A percentile compares a stretch with the other conserved stretches of the same genome.
Evolutionary conservation across 139 green algal genomes (phyloP).

Genomic region (Tetradesmus obliquus): DNA sequence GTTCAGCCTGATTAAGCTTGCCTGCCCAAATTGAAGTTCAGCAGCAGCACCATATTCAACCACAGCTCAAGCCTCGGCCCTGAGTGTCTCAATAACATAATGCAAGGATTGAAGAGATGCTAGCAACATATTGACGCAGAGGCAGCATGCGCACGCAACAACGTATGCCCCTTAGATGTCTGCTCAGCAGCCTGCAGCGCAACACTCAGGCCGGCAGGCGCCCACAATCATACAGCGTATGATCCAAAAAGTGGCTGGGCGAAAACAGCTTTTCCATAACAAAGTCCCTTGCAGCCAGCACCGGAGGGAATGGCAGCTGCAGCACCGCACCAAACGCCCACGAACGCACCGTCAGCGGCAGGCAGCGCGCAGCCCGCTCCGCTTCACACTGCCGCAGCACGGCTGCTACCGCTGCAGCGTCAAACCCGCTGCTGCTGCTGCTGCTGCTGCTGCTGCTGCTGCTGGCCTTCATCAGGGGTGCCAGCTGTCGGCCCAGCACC

Average conservation of each 20-base stretch:
- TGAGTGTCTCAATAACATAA: too few relatives aligned
- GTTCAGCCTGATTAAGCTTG: too few relatives aligned
- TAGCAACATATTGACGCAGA: too few relatives aligned
- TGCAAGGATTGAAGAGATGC: too few relatives aligned
- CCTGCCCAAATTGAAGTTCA: too few relatives aligned
- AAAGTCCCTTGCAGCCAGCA: slow-evolving; percentile 58
- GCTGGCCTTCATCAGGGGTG: background rate
- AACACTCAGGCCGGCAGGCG: background rate
- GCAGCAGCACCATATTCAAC: too few relatives aligned
- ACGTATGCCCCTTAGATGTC: too few relatives aligned
- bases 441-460: background rate
- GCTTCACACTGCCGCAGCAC: slow-evolving; percentile 66
- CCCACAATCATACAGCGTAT: slow-evolving; percentile 69
- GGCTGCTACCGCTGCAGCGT: slow-evolving; percentile 20
- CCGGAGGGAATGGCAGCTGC: slow-evolving; percentile 64
- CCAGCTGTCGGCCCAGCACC: slow-evolving; percentile 61
- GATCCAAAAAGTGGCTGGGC: slow-evolving; percentile 70
- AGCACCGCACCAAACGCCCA: slow-evolving; percentile 60
- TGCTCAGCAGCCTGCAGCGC: background rate
- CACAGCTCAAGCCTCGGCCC: too few relatives aligned
- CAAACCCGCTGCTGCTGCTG: background rate
- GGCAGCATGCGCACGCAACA: too few relatives aligned
- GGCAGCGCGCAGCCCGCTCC: slow-evolving; percentile 48
- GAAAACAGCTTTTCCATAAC: slow-evolving; percentile 58
- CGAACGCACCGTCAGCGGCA: slow-evolving; percentile 57